Evolutionary conservation across 2,329 filamentous ascomycete species (phyloP), one percentile per base, ranked within the genome.

Genomic region (Penicillium oxalicum): DNA sequence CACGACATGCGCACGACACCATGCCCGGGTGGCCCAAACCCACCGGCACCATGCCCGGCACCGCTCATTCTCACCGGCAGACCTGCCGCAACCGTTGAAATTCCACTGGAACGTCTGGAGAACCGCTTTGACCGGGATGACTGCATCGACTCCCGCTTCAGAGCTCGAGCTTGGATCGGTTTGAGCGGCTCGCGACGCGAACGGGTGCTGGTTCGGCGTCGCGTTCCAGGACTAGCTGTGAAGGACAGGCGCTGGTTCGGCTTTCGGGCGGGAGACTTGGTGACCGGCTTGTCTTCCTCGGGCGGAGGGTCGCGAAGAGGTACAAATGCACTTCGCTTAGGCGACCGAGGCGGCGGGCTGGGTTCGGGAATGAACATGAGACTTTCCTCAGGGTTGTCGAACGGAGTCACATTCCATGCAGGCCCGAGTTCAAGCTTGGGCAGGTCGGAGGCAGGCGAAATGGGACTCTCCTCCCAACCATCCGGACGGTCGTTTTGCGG

Each of bases 11-110:
- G 61, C 5, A 66, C 64, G 4, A 64, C 45, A n/a, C 64, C 65
- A 47, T 65, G 60, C 8, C 66, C 64, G 4, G 65, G 59, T 29
- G 66, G 63, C n/a, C 66, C 63, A 12, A 70, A 62, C 4, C 68
- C 67, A 36, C 70, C 70, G 2, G 67, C 65, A 4, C 70, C 70
- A 54, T 72, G 70, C 2, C 70, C 70, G 13, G 69, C 70, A 13
- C 70, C 70, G 45, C 69, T 72, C 13, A 68, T 57, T 47, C 70
- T 59, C n/a, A 67, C 56, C 0, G 70, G 69, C 29, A 72, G 56
- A 8, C 69, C 69, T 5, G 67, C 57, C 24, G 67, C 64, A 26
- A 68, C 56, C 12, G 64, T 58, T 4, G 66, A 69, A 13, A 70
- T 64, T 4, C 68, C 67, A 48, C 68, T 70, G 0, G 67, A 70